Evolutionary conservation across 495 filamentous ascomycete genomes (phyloP), one percentile per base, ranked within the genome.

Genomic region (Penicillium malachiteum): DNA sequence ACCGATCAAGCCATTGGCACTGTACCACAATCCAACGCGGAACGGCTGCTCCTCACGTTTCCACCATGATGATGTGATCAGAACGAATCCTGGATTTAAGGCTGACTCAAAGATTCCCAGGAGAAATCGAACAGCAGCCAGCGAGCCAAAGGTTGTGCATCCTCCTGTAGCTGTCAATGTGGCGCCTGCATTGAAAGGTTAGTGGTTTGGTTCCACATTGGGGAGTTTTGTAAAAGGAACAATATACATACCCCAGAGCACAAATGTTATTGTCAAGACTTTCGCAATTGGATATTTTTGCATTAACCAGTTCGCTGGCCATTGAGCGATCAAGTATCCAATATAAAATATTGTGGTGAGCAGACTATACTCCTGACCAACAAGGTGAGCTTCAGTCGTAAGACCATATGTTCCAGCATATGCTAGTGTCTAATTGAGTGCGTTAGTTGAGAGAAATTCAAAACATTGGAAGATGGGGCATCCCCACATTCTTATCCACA

Each of bases 1-100:
- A 2, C 31, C 34, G 13, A 33, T 43, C 9, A 51, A n/a, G 10
- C 54, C 54, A 45, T 57, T 57, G 17, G 52, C 52, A 26, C 52
- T 55, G 17, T 55, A 55, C 54, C 54, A 56, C 7, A 50, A 17
- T 43, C 46, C 54, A 34, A 50, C 48, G 4, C 54, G 54, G 31
- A 39, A 21, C 2, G 47, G 44, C 39, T 56, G 54, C 26, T 56
- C 54, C 26, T 56, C 54, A 42, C 51, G 40, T 16, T 46, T 45
- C 40, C 42, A 54, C 51, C 51, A 54, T 1, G 41, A 37, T 13
- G 51, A 46, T 18, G 40, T 44, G 33, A 54, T 54, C 14, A 54
- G 33, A 4, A 54, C 41, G 7, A 54, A 46, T 11, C 51, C 40
- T 5, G 51, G 51, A 13, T 45, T 45, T 12, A 46, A 16, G 32